Evolutionary conservation across 805 yeast species (phyloP).

Genomic region (Zygotorulaspora florentina): DNA sequence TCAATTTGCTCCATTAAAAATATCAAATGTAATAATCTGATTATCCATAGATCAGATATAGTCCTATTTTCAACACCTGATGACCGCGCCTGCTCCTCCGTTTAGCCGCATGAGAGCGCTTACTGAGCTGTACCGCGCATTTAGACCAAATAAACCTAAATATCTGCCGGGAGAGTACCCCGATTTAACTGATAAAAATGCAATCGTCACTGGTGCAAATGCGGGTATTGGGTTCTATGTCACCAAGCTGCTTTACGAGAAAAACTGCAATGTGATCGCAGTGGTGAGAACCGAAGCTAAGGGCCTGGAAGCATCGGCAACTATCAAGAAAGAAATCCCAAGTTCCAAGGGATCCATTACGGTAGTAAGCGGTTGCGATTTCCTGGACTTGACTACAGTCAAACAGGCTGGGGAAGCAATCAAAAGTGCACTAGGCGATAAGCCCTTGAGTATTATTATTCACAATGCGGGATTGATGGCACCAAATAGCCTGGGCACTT

Average conservation of each 20-base stretch:
- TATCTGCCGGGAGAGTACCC: conserved; percentile 36
- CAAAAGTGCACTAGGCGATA: conserved; percentile 13
- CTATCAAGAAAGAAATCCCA: conserved; percentile 24
- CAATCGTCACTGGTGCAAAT: conserved; percentile 40
- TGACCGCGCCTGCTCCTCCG: conserved; percentile 28
- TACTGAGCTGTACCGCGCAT: conserved; percentile 21
- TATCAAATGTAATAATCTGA: too few relatives aligned
- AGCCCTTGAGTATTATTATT: conserved; percentile 32
- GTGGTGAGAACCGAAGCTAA: conserved; percentile 36
- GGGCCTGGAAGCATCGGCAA: conserved; percentile 31
- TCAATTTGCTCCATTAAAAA: too few relatives aligned
- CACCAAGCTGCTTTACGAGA: conserved; percentile 30
- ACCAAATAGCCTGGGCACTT: conserved; percentile 25
- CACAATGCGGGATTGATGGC: conserved; percentile 40
- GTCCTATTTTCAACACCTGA: too few relatives aligned
- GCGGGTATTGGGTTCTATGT: conserved; percentile 37
- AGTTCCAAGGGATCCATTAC: conserved; percentile 26
- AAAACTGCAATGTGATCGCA: conserved; percentile 33
- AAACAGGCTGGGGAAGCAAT: conserved; percentile 29
- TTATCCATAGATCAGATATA: too few relatives aligned
- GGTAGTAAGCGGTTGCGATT: conserved; percentile 34
- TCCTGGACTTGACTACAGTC: conserved; percentile 37
- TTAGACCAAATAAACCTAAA: conserved; percentile 28
- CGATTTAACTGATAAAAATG: conserved; percentile 37
- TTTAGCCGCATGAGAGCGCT: conserved; percentile 11